phyloP scores from a whole-genome alignment of 192 early-diverging fungal species.

The Backusella parvicylindrica region DNA sequence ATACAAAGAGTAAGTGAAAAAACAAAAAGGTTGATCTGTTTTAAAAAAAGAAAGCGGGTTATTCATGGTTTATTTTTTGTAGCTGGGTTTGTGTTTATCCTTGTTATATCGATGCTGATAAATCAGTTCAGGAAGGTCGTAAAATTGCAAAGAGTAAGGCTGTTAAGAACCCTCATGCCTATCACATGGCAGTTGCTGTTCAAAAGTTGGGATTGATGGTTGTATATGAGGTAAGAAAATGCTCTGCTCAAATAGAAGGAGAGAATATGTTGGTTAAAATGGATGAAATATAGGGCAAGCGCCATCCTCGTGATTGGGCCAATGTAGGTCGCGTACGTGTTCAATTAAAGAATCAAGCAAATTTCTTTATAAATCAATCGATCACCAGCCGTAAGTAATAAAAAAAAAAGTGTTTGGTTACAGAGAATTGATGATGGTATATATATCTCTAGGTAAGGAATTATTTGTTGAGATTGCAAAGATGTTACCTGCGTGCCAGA shows the following conservation, averaged over 20 bases:
- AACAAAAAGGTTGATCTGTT: not conserved
- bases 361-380: conserved; percentile 37
- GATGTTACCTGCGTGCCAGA: conserved; percentile 25
- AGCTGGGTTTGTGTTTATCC: conserved; percentile 76
- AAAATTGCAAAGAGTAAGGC: conserved; percentile 50
- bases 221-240: conserved; percentile 54
- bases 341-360: conserved; percentile 47
- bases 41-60: not conserved
- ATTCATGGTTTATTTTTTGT: conserved; percentile 2
- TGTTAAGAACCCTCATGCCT: conserved; percentile 55
- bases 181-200: conserved; percentile 61
- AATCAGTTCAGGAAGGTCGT: conserved; percentile 59
- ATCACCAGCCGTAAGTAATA: conserved; percentile 50
- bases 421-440: not conserved
- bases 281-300: conserved; percentile 38
- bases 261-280: not conserved
- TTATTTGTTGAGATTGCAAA: conserved; percentile 28
- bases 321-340: conserved; percentile 69
- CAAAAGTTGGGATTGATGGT: conserved; percentile 57
- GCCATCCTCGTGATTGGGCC: conserved; percentile 67
- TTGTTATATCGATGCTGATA: conserved; percentile 62
- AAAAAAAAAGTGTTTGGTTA: not conserved
- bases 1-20: conserved; percentile 36
- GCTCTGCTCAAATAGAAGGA: not conserved
- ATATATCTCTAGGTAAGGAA: conserved; percentile 23